Conservation (phyloP, 1,284 basidiomycete species). For the Irpex sp. region DNA sequence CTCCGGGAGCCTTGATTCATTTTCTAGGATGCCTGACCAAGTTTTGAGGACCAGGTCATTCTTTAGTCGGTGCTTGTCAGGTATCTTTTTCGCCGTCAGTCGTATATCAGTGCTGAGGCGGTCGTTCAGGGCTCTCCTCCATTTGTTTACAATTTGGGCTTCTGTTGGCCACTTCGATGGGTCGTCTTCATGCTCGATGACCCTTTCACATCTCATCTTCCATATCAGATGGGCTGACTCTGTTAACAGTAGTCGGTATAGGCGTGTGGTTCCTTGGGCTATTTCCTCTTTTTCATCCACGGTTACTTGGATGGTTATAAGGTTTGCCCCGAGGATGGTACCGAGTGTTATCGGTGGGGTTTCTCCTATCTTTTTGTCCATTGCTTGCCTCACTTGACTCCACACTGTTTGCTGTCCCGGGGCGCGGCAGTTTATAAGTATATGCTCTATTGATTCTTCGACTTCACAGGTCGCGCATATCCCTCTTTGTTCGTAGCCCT, state of each 20-base stretch:
- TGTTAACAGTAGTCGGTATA: conserved; percentile 23
- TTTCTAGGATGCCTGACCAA: not conserved
- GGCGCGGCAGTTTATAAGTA: conserved; percentile 23
- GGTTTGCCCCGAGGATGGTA: not conserved
- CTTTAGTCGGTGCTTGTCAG: not conserved
- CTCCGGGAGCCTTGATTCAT: not conserved
- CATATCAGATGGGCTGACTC: conserved; percentile 28
- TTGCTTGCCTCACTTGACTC: conserved; percentile 14
- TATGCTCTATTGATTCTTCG: conserved; percentile 28
- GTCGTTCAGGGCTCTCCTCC: not conserved
- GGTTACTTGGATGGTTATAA: not conserved
- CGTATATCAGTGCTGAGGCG: not conserved
- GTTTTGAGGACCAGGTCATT: not conserved
- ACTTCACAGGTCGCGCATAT: conserved; percentile 21
- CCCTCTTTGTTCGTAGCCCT: conserved; percentile 19
- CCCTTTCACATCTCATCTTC: conserved; percentile 20
- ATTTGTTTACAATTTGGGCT: not conserved
- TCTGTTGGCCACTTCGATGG: not conserved
- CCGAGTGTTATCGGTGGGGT: conserved; percentile 6
- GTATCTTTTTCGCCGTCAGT: not conserved
- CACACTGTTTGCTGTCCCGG: conserved; percentile 24
- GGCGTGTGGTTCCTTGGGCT: conserved; percentile 7
- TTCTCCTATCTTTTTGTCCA: conserved; percentile 5
- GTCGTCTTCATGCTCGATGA: conserved; percentile 7
- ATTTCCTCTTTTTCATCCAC: not conserved